These are phyloP conservation scores for Saxophila tyrrhenica DNA, from an alignment of 495 filamentous ascomycete species.

Conservation along the genomic window DNA sequence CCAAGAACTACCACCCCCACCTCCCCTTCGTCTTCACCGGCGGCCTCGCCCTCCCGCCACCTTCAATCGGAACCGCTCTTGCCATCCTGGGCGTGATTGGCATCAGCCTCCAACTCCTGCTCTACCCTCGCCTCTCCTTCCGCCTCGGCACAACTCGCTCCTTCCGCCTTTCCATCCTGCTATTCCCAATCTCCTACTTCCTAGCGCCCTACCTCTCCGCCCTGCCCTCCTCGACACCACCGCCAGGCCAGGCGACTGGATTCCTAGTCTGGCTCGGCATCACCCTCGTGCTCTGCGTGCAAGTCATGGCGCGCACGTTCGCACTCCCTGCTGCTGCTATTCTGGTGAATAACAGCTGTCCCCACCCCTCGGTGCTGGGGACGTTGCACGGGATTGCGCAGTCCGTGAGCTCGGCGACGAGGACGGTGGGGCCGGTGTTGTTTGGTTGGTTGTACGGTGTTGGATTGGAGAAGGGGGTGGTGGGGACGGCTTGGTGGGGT, in stretches of 20 bases:
- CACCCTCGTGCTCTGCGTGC: slow-evolving; percentile 48
- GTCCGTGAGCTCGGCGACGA: slow-evolving; percentile 45
- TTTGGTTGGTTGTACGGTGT: slow-evolving; percentile 52
- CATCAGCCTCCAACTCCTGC: slow-evolving; percentile 55
- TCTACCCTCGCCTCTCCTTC: slow-evolving; percentile 53
- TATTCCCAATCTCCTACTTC: slow-evolving; percentile 57
- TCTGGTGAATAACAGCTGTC: slow-evolving; percentile 57
- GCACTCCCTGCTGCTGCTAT: slow-evolving; percentile 57
- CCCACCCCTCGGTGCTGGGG: slow-evolving; percentile 48
- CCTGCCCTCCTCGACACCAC: slow-evolving; percentile 34
- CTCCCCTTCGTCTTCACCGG: slow-evolving; percentile 57
- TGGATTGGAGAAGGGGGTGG: slow-evolving; percentile 52
- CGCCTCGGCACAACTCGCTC: slow-evolving; percentile 51
- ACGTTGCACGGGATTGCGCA: slow-evolving; percentile 62
- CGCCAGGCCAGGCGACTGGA: slow-evolving; percentile 45
- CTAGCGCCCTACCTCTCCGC: slow-evolving; percentile 56
- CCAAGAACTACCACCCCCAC: slow-evolving; percentile 24
- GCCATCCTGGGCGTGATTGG: slow-evolving; percentile 59
- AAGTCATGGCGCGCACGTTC: slow-evolving; percentile 63
- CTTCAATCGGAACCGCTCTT: slow-evolving; percentile 56
- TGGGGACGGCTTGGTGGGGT: slow-evolving; percentile 64
- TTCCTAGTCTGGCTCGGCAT: slow-evolving; percentile 50
- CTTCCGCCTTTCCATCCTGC: slow-evolving; percentile 45
- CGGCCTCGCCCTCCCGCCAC: slow-evolving; percentile 57
- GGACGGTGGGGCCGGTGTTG: slow-evolving; percentile 56